These are phyloP conservation scores for Iris pallida DNA, from an alignment of 116 monocot genomes.

Conservation along the genomic window DNA sequence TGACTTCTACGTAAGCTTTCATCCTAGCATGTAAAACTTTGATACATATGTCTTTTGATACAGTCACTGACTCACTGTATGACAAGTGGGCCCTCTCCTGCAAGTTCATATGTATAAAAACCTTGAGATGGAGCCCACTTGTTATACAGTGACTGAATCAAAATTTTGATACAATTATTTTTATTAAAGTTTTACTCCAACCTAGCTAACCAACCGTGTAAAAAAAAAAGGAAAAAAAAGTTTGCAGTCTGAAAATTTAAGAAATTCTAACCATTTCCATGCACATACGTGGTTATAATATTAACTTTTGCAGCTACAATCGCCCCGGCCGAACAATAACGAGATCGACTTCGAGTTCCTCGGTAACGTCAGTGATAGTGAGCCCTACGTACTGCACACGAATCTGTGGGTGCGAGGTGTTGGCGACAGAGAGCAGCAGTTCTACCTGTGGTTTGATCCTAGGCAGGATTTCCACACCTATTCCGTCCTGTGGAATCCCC, in stretches of 20 bases:
- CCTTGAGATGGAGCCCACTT: too few relatives aligned
- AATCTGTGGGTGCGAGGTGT: constrained; percentile 49
- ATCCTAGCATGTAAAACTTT: too few relatives aligned
- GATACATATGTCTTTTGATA: too few relatives aligned
- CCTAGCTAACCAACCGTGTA: too few relatives aligned
- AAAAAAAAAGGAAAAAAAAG: too few relatives aligned
- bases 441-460: constrained; percentile 55
- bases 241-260: background rate
- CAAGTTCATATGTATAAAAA: too few relatives aligned
- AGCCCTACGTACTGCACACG: constrained; percentile 52
- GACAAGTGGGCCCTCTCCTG: too few relatives aligned
- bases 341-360: constrained; percentile 65
- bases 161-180: too few relatives aligned
- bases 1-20: too few relatives aligned
- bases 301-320: background rate
- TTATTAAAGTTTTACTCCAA: too few relatives aligned
- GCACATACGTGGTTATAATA: background rate
- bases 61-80: too few relatives aligned
- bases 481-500: constrained; percentile 32
- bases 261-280: background rate
- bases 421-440: constrained; percentile 37
- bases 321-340: constrained; percentile 21
- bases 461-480: constrained; percentile 29
- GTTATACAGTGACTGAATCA: too few relatives aligned
- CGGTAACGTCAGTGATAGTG: constrained; percentile 26